These are phyloP conservation scores for Crotalaria pallida DNA, from an alignment of 306 rosid species.

Conservation along the genomic window DNA sequence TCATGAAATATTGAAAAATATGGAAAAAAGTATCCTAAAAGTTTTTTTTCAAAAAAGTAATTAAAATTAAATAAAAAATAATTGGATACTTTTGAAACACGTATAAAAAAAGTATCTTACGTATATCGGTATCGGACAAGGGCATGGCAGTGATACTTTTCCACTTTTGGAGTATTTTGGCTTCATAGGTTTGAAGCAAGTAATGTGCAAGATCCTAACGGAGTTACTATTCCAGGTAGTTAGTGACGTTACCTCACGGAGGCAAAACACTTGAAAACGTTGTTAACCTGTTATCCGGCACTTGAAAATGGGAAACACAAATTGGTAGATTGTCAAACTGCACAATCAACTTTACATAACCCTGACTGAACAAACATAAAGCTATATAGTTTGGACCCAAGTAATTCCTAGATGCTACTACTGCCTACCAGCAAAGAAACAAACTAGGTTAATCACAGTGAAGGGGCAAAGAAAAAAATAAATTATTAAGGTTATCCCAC, in stretches of 20 bases:
- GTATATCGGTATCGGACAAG: too few relatives aligned
- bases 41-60: too few relatives aligned
- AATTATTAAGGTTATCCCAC: conserved; percentile 46
- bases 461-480: neutral
- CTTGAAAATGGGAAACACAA: neutral
- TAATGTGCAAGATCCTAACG: too few relatives aligned
- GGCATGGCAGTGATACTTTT: too few relatives aligned
- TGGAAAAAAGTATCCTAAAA: too few relatives aligned
- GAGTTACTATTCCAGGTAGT: neutral
- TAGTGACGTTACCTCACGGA: neutral
- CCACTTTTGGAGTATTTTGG: too few relatives aligned
- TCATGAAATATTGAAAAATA: too few relatives aligned
- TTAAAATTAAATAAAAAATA: too few relatives aligned
- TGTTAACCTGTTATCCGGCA: neutral
- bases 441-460: conserved; percentile 35
- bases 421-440: conserved; percentile 49
- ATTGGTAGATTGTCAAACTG: conserved; percentile 31
- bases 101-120: too few relatives aligned
- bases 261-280: neutral
- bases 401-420: conserved; percentile 43
- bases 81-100: too few relatives aligned
- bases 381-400: conserved; percentile 26
- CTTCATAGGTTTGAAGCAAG: too few relatives aligned
- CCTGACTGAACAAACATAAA: conserved; percentile 29
- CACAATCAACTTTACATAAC: conserved; percentile 42